Base-by-base conservation (phyloP, 2,329 filamentous ascomycete genomes). In the Beauveria bassiana region DNA sequence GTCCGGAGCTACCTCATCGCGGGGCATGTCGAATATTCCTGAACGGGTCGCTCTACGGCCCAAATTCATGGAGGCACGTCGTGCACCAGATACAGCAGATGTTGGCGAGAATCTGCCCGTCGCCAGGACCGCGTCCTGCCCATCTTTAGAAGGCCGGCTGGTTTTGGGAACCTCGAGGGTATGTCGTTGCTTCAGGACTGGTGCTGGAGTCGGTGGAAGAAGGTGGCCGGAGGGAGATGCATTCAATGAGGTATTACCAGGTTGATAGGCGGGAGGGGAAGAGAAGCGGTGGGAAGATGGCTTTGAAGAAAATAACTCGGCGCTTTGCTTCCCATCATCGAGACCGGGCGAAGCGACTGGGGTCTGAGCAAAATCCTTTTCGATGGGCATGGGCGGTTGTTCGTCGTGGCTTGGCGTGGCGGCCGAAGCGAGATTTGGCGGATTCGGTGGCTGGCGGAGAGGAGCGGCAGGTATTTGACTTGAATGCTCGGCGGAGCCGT, bases 111-210 rank as follows among this genome's bases (percentile, higher is more conserved):
- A 93, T 61, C 93, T 87, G 52, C 93, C 93, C 67, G 84, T 93
- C 10, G 86, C 81, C 49, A 86, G 85, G 16, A 84, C 81, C 2
- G 74, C 81, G 67, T 93, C 89, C 65, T 82, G 77, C 34, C 86
- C 82, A 66, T 96, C 92, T 66, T 84, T 86, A n/a, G 90, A 91
- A 59, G 77, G 82, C 67, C 90, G 83, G 40, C 82, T 78, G n/a
- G 80, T 73, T 73, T 87, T 90, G 8, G 93, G 92, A 0, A 96
- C 91, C 73, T 96, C 91, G 28, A 97, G 81, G 0, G 91, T 96
- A 75, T 96, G 89, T 66, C 93, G 86, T 64, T 96, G 91, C 72
- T 89, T 88, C 54, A 93, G 77, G 61, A 84, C 80, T 79, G 26
- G 67, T 60, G 43, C 64, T 50, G 3, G 60, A 14, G 8, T 20